Conservation (phyloP, 306 rosid genomes). For the Acacia confusa region DNA sequence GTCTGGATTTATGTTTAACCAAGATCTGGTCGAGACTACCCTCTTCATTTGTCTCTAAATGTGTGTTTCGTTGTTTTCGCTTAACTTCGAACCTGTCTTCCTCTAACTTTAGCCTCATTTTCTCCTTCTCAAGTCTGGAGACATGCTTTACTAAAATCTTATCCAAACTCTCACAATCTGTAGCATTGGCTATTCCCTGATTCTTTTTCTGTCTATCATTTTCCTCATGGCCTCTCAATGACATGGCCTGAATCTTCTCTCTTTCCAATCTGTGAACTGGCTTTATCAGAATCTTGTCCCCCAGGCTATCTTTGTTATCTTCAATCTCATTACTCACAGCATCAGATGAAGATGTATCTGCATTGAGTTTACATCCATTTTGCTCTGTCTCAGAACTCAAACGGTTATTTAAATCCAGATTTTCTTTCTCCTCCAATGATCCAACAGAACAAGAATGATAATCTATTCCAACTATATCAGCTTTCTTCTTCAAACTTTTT, state of each 20-base stretch:
- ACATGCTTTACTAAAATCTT: constrained; percentile 76
- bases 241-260: constrained; percentile 60
- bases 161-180: constrained; percentile 72
- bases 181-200: constrained; percentile 30
- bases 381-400: constrained; percentile 27
- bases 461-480: not conserved
- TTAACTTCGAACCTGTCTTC: constrained; percentile 43
- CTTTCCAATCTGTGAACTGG: constrained; percentile 67
- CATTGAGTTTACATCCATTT: not conserved
- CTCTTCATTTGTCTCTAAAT: constrained; percentile 35
- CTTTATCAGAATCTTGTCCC: constrained; percentile 62
- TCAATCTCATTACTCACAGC: not conserved
- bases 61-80: constrained; percentile 38
- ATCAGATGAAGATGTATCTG: not conserved
- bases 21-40: constrained; percentile 66
- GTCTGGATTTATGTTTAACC: constrained; percentile 71
- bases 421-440: constrained; percentile 57
- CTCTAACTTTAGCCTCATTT: constrained; percentile 44
- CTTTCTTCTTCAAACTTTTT: constrained; percentile 31
- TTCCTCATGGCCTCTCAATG: constrained; percentile 37
- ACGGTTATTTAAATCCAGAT: constrained; percentile 36
- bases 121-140: constrained; percentile 80
- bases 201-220: constrained; percentile 42
- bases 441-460: not conserved
- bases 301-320: constrained; percentile 44